Evolutionary conservation across 345 rosid genomes (phyloP).

Genomic region (Moricandia moricandioides): DNA sequence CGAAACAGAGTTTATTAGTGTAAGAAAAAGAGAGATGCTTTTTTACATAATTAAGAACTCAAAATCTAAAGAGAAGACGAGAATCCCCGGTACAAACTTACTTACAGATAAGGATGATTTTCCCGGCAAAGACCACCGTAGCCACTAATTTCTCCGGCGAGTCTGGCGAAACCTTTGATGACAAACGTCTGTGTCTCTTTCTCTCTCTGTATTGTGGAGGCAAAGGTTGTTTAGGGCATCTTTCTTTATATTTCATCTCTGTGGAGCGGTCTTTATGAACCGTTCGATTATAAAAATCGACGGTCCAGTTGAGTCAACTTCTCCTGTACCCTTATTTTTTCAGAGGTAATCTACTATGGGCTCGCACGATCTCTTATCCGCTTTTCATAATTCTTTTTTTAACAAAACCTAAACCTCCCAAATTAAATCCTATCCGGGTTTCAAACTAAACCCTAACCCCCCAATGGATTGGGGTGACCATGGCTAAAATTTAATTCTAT

Average conservation of each 20-base stretch:
- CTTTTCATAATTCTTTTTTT: too few relatives aligned
- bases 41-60: not conserved
- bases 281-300: slow-evolving; percentile 11
- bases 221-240: slow-evolving; percentile 15
- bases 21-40: not conserved
- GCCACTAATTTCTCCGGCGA: not conserved
- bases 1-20: not conserved
- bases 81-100: not conserved
- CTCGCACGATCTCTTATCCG: too few relatives aligned
- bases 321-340: too few relatives aligned
- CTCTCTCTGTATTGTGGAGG: slow-evolving; percentile 9
- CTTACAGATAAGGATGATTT: slow-evolving; percentile 9
- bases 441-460: too few relatives aligned
- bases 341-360: too few relatives aligned
- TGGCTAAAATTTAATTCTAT: too few relatives aligned
- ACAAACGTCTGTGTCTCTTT: slow-evolving; percentile 1
- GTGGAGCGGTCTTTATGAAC: not conserved
- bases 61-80: not conserved
- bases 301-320: too few relatives aligned
- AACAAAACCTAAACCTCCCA: too few relatives aligned
- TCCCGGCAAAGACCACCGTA: too few relatives aligned
- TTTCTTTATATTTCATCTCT: slow-evolving; percentile 2
- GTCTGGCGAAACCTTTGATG: not conserved
- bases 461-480: too few relatives aligned
- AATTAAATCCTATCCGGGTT: too few relatives aligned